Evolutionary conservation across 2,329 filamentous ascomycete genomes (phyloP).

Genomic region (Alternaria arbusti): DNA sequence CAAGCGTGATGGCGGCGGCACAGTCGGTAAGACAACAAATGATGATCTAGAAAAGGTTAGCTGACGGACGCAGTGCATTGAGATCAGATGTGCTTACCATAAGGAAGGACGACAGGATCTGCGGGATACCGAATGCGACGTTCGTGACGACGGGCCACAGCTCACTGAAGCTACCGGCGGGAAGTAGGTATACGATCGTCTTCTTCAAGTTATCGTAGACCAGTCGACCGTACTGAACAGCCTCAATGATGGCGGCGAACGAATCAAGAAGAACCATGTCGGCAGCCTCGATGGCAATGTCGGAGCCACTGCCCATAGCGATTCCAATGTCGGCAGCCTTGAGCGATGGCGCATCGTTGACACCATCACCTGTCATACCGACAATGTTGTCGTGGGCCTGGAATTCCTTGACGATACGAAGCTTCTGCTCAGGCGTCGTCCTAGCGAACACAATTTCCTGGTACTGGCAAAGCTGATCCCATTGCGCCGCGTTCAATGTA

Average conservation of each 20-base stretch:
- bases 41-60: conserved; percentile 33
- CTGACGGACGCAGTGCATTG: background rate
- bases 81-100: conserved; percentile 54
- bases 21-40: conserved; percentile 77
- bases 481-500: conserved; percentile 70
- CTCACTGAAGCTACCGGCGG: conserved; percentile 76
- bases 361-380: conserved; percentile 58
- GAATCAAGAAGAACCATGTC: conserved; percentile 71
- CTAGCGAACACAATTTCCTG: conserved; percentile 75
- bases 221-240: conserved; percentile 73
- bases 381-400: conserved; percentile 66
- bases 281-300: conserved; percentile 67
- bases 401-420: conserved; percentile 78
- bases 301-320: conserved; percentile 63
- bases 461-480: conserved; percentile 69
- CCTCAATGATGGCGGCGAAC: conserved; percentile 74
- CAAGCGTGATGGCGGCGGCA: conserved; percentile 66
- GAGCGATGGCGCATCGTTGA: conserved; percentile 61
- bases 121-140: conserved; percentile 73
- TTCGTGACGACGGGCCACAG: conserved; percentile 78
- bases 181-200: conserved; percentile 75
- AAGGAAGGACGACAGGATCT: conserved; percentile 74
- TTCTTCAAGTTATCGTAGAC: conserved; percentile 85
- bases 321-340: conserved; percentile 67
- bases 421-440: conserved; percentile 79